A percentile compares a stretch with the other conserved stretches of the same genome.
These are phyloP conservation scores for Lactarius deliciosus DNA, from an alignment of 768 basidiomycete species.

Conservation along the genomic window DNA sequence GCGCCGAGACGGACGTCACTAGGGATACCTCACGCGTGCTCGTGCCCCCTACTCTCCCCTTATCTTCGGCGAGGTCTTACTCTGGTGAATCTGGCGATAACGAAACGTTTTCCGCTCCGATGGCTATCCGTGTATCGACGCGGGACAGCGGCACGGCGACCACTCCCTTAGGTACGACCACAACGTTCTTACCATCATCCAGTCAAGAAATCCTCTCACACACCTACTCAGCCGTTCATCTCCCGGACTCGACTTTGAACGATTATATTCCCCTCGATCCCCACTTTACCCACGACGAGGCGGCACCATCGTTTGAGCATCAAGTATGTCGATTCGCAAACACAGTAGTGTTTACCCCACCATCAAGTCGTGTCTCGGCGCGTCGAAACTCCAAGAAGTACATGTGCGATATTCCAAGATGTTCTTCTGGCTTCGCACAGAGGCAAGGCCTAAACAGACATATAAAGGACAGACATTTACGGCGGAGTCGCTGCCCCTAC, in stretches of 20 bases:
- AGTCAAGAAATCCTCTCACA: too few species aligned
- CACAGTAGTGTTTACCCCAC: neutral
- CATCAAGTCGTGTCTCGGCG: neutral
- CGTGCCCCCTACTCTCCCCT: too few species aligned
- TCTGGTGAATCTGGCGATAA: too few species aligned
- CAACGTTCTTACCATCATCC: too few species aligned
- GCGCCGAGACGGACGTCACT: neutral
- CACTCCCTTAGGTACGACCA: too few species aligned
- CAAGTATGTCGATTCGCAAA: neutral
- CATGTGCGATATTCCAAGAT: neutral
- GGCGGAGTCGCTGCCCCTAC: neutral
- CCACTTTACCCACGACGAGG: neutral
- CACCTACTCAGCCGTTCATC: too few species aligned
- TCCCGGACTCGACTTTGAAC: neutral
- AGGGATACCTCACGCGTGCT: too few species aligned
- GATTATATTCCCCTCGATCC: neutral
- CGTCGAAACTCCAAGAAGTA: neutral
- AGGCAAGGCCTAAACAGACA: conserved; percentile 2
- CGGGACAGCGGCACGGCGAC: too few species aligned
- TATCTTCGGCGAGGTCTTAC: too few species aligned
- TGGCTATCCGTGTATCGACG: too few species aligned
- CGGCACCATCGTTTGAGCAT: neutral
- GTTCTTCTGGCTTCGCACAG: neutral
- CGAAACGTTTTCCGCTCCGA: too few species aligned
- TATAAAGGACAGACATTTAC: conserved; percentile 1